Evolutionary conservation across 441 rosid species (phyloP), one percentile per base, ranked within the genome.

Genomic region (Codiaeum variegatum): DNA sequence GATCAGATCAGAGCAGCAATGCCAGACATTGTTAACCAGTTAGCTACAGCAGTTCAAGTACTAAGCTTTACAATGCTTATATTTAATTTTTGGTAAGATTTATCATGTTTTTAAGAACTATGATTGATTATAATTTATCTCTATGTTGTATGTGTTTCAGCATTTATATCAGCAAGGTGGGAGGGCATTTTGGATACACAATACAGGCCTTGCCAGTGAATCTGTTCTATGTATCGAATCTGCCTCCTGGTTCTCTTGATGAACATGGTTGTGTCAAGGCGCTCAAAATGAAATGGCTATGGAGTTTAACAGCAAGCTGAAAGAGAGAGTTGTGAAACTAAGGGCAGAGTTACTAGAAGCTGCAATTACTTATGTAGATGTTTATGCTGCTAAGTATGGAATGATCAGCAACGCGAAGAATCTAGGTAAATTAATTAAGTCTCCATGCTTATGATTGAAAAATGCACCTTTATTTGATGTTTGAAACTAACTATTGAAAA

Each of bases 11-110:
- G 81, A 36, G 88, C 90, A 23, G 80, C 92, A 0, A 32, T 94
- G 78, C 97, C 97, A 0, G 93, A 88, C 59, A 90, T 94, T 54
- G 62, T 87, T 36, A 80, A 83, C 82, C 92, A 89, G 78, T 81
- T 94, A 66, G 97, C 92, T 73, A 72, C 90, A 51, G 98, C 97
- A 18, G 86, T 94, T 52, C 87, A 84, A 75, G 89, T 84, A 46
- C 67, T 21, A 42, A 16, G 15, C 36, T 4, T 34, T 54, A 56
- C 44, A 15, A 5, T 28, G 36, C 31, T 28, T 5, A 26, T 58
- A 11, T 8, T 58, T 28, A 26, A 26, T 58, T 58, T 28, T 26
- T 5, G 2, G 28, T 26, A 7, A 1, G 11, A 15, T 21, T 55
- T 10, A 4, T 23, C 6, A 15, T 69, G 10, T 44, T 34, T 18